Conservation (phyloP, 2,329 filamentous ascomycete genomes). For the Fusarium pininemorale region DNA sequence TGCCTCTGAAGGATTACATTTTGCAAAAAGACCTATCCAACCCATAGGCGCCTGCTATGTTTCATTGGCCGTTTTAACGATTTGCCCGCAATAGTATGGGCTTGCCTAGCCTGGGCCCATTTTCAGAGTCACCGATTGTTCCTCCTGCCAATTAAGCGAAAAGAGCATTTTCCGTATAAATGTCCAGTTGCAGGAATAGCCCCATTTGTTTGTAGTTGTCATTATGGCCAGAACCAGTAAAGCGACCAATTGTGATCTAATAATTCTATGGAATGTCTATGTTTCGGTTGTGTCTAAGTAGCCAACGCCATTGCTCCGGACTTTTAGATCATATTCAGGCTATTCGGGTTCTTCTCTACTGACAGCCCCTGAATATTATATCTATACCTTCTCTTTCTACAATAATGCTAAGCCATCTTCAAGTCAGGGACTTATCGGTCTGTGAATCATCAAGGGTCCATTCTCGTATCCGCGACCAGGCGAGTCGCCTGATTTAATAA, state of each 20-base stretch:
- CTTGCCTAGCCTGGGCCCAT: not conserved
- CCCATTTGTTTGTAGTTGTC: not conserved
- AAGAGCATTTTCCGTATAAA: not conserved
- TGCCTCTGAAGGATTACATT: not conserved
- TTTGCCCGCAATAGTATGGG: not conserved
- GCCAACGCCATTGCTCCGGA: rapidly evolving
- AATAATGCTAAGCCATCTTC: rapidly evolving
- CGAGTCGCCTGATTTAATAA: rapidly evolving
- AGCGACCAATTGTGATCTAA: rapidly evolving
- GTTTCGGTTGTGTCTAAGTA: rapidly evolving
- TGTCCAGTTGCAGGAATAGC: not conserved
- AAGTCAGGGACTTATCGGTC: not conserved
- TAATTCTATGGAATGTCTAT: rapidly evolving
- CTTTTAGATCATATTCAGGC: rapidly evolving
- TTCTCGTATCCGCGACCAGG: not conserved
- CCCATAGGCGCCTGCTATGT: rapidly evolving
- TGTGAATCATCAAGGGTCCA: not conserved
- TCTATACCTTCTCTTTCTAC: not conserved
- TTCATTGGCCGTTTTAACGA: not conserved
- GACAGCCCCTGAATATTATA: not conserved
- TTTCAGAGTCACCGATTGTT: not conserved
- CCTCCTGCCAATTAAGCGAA: not conserved
- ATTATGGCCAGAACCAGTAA: rapidly evolving
- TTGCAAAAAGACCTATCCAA: not conserved
- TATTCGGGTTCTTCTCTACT: no score